Base-by-base conservation (phyloP, 306 rosid genomes). In the Corylus avellana region DNA sequence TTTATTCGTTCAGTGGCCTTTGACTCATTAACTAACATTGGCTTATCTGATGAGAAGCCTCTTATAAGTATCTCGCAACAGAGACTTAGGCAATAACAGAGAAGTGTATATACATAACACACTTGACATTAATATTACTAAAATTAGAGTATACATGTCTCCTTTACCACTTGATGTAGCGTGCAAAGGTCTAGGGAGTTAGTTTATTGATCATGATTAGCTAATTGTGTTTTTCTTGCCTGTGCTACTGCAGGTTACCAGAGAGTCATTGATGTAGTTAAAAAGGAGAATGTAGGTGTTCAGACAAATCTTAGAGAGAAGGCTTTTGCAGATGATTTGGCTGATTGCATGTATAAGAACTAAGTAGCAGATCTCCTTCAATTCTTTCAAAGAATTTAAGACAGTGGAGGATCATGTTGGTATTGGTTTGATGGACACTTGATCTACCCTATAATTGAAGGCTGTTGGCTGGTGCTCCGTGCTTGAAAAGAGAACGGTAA, bases 261-360 rank as follows among this genome's bases (percentile, higher is more conserved):
- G 98, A 94, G 90, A 94, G 98, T 80, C 98, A 92, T 70, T 94
- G 89, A 91, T 75, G 74, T 35, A 51, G 16, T 49, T 9, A 69
- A 27, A 27, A 66, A 62, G 58, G 82, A 76, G 49, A 80, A 72
- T 68, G 37, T 63, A 49, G 78, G 66, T 72, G 56, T 53, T 57
- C 58, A 72, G 61, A 74, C 18, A 47, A 20, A 13, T 44, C 46
- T 16, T 63, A 73, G 8, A 74, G 14, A 48, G 48, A 18, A 32
- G 55, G 35, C 29, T 4, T 4, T 55, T 13, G 27, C 73, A 48
- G 22, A 14, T 73, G 77, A 63, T 57, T 59, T 51, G 25, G 46
- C 49, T 75, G 44, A 79, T 80, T 71, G 55, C 68, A 22, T 5
- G n/a, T 47, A 13, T 13, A 57, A 59, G 66, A 59, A 27, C 9